Conservation (phyloP, 192 early-diverging fungal genomes). For the Coemansia nantahalensis region DNA sequence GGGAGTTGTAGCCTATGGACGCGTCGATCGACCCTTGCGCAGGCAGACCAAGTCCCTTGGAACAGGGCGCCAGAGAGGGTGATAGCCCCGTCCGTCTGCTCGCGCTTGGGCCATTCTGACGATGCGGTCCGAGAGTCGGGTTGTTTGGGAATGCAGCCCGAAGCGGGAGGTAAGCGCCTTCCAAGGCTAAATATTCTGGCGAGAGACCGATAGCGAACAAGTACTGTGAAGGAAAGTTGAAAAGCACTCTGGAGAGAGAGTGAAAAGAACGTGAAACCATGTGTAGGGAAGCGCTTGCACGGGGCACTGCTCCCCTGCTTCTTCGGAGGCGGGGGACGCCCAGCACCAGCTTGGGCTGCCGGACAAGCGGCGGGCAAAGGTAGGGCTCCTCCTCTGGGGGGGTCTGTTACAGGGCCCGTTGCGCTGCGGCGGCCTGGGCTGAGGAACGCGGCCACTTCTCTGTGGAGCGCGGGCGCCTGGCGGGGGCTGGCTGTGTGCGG, state of each 20-base stretch:
- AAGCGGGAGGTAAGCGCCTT: slow-evolving; percentile 78
- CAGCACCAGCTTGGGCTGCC: slow-evolving; percentile 48
- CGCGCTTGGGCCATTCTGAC: slow-evolving; percentile 7
- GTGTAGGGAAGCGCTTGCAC: slow-evolving; percentile 66
- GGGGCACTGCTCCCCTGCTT: background rate
- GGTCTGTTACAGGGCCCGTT: slow-evolving; percentile 57
- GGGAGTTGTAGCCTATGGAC: slow-evolving; percentile 65
- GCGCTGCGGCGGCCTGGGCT: slow-evolving; percentile 56
- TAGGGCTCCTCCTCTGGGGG: slow-evolving; percentile 50
- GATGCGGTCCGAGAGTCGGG: slow-evolving; percentile 58
- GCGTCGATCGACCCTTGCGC: slow-evolving; percentile 33
- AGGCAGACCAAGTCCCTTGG: slow-evolving; percentile 60
- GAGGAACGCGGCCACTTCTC: slow-evolving; percentile 51
- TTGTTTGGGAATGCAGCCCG: slow-evolving; percentile 74
- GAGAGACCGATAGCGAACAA: slow-evolving; percentile 87
- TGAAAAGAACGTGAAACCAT: slow-evolving; percentile 84
- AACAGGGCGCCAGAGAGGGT: slow-evolving; percentile 71
- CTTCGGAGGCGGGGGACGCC: background rate
- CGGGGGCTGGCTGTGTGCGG: background rate
- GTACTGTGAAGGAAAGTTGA: slow-evolving; percentile 87
- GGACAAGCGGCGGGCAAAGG: slow-evolving; percentile 51
- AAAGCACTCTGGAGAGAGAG: slow-evolving; percentile 83
- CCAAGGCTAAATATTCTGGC: slow-evolving; percentile 78
- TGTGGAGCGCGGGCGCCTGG: slow-evolving; percentile 4
- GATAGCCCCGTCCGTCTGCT: slow-evolving; percentile 63